Base-by-base conservation (phyloP, 345 rosid genomes). In the Brassica napus region DNA sequence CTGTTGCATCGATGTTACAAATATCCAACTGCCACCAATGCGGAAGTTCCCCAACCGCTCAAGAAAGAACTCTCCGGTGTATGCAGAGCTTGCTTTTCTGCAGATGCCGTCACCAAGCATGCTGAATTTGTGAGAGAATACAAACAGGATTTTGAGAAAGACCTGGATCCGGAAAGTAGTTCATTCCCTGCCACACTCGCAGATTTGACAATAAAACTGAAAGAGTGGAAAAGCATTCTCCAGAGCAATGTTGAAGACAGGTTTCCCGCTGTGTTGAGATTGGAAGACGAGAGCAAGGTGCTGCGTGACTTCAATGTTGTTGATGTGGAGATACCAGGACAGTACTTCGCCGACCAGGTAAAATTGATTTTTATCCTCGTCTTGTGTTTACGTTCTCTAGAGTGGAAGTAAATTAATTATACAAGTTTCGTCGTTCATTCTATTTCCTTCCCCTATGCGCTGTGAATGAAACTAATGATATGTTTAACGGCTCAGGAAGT, bases 251-350 rank as follows among this genome's bases (percentile, higher is more conserved):
- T 95, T 1, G 99, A 95, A 84, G 97, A 93, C 82, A 90, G 93
- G 80, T 95, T 93, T 81, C 98, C 98, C 1, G 93, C 97, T 79
- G 94, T 91, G 63, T 86, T 95, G 75, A 95, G 91, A 85, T 87
- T 93, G 76, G 99, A 95, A 87, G 99, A 93, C 65, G 99, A 95
- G 86, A 95, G 99, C 85, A 84, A 85, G 81, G 94, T 93, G 44
- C 82, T 95, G 77, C 91, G 91, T 10, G 98, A 95, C 83, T 91
- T 95, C 83, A 93, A 90, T 87, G 91, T 91, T 59, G 98, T 95
- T 82, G 99, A 95, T 74, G 97, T 95, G 62, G 99, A 95, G 88
- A 92, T 95, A 82, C 99, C 99, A 23, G 99, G 99, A 59, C 99
- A 95, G 81, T 95, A 95, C 86, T 95, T 95, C 72, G 75, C 85